Percentiles rank a stretch among this genome's conserved stretches.
phyloP scores from a whole-genome alignment of 2,329 filamentous ascomycete genomes.

The Colletotrichum sp. region DNA sequence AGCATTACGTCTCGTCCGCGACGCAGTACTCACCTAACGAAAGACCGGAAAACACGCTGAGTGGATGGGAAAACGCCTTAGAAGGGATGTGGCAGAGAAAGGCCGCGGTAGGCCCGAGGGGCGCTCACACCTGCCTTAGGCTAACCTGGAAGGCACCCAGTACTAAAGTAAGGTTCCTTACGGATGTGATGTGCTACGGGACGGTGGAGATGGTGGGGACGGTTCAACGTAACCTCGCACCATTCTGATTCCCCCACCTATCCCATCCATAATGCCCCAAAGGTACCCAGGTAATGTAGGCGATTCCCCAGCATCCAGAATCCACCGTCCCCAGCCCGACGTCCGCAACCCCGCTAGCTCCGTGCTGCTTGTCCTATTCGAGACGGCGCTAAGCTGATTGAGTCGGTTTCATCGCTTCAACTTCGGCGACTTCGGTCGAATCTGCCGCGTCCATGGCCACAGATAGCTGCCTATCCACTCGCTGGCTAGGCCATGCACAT shows the following conservation, averaged over 20 bases:
- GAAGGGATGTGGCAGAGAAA: background rate
- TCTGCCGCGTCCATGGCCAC: background rate
- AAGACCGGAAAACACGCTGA: background rate
- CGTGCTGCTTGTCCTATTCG: background rate
- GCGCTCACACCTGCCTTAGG: background rate
- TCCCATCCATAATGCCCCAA: background rate
- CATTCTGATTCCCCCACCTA: background rate
- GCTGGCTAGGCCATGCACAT: background rate
- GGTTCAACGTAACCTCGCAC: background rate
- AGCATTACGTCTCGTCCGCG: background rate
- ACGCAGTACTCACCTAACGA: background rate
- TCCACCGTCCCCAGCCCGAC: background rate
- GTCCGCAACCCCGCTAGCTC: background rate
- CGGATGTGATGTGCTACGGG: too few relatives aligned
- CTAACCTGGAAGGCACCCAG: background rate
- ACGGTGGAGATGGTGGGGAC: background rate
- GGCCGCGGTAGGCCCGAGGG: conserved; percentile 13
- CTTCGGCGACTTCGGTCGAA: conserved; percentile 18
- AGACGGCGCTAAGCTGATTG: background rate
- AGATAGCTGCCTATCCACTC: background rate
- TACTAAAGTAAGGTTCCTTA: too few relatives aligned
- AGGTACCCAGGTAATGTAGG: background rate
- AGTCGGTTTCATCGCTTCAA: conserved; percentile 8
- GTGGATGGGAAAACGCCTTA: background rate
- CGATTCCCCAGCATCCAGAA: background rate